Evolutionary conservation across 441 rosid species (phyloP).

Genomic region (Populus hybrid): DNA sequence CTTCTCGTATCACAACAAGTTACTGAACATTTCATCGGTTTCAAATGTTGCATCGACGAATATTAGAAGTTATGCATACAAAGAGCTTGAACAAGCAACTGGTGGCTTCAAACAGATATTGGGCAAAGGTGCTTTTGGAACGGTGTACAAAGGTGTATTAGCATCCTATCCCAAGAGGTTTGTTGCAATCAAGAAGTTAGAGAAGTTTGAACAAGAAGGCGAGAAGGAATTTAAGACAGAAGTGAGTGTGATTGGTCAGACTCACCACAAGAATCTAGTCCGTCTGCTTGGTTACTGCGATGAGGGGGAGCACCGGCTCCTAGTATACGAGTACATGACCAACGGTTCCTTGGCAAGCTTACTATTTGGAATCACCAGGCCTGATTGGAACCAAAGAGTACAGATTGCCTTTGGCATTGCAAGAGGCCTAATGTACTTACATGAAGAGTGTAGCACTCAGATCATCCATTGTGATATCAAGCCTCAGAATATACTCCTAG

Average conservation of each 20-base stretch:
- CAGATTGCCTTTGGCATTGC: conserved; percentile 33
- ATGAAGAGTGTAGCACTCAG: conserved; percentile 39
- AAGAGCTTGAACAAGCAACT: conserved; percentile 35
- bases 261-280: no score
- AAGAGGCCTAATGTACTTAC: conserved; percentile 40
- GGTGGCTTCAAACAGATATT: conserved; percentile 37
- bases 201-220: conserved; percentile 16
- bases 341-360: conserved; percentile 34
- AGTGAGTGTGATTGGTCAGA: no score
- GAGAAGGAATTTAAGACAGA: conserved; percentile 20
- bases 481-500: conserved; percentile 19
- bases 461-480: conserved; percentile 50
- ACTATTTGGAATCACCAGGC: conserved; percentile 26
- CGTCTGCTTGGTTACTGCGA: conserved; percentile 22
- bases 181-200: conserved; percentile 32
- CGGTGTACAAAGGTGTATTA: conserved; percentile 33
- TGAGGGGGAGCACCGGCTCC: conserved; percentile 35
- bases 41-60: background rate
- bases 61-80: conserved; percentile 21
- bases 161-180: background rate
- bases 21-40: background rate
- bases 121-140: conserved; percentile 41
- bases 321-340: conserved; percentile 47
- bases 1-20: background rate
- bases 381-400: conserved; percentile 31